phyloP scores from a whole-genome alignment of 805 yeast genomes.

The Candida stauntonica region DNA sequence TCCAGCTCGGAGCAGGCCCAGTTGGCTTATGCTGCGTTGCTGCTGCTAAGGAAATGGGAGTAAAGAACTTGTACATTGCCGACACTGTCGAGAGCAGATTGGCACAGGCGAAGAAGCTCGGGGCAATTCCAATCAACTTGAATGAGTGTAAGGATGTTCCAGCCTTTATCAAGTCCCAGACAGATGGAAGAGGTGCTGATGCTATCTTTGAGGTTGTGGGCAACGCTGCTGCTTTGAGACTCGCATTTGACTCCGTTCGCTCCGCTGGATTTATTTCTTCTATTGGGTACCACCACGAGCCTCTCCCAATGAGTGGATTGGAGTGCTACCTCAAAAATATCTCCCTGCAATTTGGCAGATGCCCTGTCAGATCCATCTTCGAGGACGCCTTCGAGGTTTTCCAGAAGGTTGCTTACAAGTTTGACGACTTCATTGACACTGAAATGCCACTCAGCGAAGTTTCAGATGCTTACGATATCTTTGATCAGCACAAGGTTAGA shows the following conservation, averaged over 20 bases:
- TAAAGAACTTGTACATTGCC: conserved; percentile 56
- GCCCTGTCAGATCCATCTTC: conserved; percentile 56
- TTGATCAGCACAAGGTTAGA: conserved; percentile 49
- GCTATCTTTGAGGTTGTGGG: conserved; percentile 61
- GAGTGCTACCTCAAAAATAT: conserved; percentile 56
- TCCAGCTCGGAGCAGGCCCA: conserved; percentile 64
- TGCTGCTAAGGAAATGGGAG: conserved; percentile 68
- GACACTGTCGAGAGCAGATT: conserved; percentile 64
- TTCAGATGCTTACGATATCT: conserved; percentile 42
- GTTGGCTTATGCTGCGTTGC: conserved; percentile 70
- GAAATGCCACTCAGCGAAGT: conserved; percentile 42
- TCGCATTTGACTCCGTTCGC: conserved; percentile 50
- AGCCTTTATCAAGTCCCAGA: conserved; percentile 29
- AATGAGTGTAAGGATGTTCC: conserved; percentile 35
- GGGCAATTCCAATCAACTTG: conserved; percentile 46
- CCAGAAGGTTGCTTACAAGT: conserved; percentile 38
- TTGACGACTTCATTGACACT: conserved; percentile 49
- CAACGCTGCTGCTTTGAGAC: conserved; percentile 43
- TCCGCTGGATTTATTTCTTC: conserved; percentile 55
- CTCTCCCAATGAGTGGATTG: conserved; percentile 50
- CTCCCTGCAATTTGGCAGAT: conserved; percentile 56
- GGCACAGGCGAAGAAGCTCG: conserved; percentile 51
- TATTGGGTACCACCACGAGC: conserved; percentile 57
- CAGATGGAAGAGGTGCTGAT: conserved; percentile 50
- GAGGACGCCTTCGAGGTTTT: conserved; percentile 48